Evolutionary conservation across 331 rosid genomes (phyloP), one percentile per base, ranked within the genome.

Genomic region (Arachis monticola): DNA sequence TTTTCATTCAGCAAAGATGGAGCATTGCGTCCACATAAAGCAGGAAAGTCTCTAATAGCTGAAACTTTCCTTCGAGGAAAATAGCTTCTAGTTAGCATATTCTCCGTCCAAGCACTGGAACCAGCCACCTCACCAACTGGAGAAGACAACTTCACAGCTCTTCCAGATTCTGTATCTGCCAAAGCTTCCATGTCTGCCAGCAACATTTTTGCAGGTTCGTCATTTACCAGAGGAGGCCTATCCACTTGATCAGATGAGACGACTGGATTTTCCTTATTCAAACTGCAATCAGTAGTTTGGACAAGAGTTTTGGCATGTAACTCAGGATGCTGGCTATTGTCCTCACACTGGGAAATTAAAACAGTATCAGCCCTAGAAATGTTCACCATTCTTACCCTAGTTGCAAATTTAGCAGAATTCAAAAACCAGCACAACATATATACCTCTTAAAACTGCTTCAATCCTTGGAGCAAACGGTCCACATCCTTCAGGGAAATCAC

Each of bases 401-500:
- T 2, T 13, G 59, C 53, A 62, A 47, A 63, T 77, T 64, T 2
- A 50, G 4, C 30, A 40, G 69, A 9, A 84, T 44, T 56, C n/a
- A n/a, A 68, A 60, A 27, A 40, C 47, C 67, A 41, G 55, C 35
- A 4, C 14, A 27, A n/a, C n/a, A n/a, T 32, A 11, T 60, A 66
- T 42, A 72, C 41, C 8, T 48, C n/a, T 63, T 17, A 71, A 70
- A 22, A 61, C 67, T 47, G 66, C 77, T 77, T 41, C 79, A 52
- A 73, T 67, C 52, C 27, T 80, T 35, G 77, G 72, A 67, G 62
- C 80, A 78, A 7, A 27, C 6, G 75, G 86, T 73, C 98, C 98
- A 84, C 98, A 93, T 6, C 86, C 91, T 1, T 77, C 86, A 0
- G 97, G 98, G 69, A 78, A 93, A 79, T 91, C 91, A 7, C 95